Evolutionary conservation across 257 asterid species (phyloP).

Genomic region (Paulownia fortunei): DNA sequence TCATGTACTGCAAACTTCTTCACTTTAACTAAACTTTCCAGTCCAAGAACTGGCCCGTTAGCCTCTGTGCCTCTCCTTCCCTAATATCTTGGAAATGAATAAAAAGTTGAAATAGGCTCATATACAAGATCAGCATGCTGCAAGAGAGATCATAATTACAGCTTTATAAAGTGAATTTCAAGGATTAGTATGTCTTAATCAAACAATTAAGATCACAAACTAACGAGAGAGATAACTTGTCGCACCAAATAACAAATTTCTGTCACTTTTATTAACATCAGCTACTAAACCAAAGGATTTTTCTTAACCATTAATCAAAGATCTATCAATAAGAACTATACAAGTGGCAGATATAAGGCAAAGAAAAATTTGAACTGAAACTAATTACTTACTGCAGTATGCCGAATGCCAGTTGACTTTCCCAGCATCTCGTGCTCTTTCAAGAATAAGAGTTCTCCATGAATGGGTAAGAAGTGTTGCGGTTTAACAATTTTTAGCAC

Average conservation of each 20-base stretch:
- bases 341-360: not conserved
- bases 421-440: conserved; percentile 98
- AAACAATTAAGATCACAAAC: conserved; percentile 12
- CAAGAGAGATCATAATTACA: not conserved
- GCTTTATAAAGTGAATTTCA: conserved; percentile 3
- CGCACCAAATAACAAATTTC: not conserved
- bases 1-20: not conserved
- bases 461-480: conserved; percentile 96
- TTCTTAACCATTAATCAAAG: not conserved
- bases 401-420: conserved; percentile 93
- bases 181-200: conserved; percentile 6
- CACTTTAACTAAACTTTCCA: not conserved
- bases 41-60: not conserved
- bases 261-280: not conserved
- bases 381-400: conserved; percentile 74
- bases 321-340: not conserved
- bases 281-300: not conserved
- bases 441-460: conserved; percentile 95
- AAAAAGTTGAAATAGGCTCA: not conserved
- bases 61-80: not conserved
- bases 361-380: conserved; percentile 10
- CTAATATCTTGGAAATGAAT: conserved; percentile 12
- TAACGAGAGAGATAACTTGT: not conserved
- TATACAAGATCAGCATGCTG: not conserved
- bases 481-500: conserved; percentile 97